Base-by-base conservation (phyloP, 164 flowering plant species). In the Stephania cephalantha region DNA sequence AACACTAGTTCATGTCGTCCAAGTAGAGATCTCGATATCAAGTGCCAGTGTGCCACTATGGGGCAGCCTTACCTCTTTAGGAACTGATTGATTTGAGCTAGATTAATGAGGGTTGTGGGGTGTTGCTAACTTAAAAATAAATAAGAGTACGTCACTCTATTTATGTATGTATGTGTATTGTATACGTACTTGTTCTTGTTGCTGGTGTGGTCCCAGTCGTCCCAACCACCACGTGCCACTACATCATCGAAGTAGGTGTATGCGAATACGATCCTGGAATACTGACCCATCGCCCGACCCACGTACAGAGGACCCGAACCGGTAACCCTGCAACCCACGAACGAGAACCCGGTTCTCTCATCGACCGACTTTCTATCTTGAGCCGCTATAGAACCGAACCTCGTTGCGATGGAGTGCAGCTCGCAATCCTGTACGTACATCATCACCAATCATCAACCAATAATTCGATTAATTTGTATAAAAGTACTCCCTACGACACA, bases 241-340 rank as follows among this genome's bases (percentile, higher is more conserved):
- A 95, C 73, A 72, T 89, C 85, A 15, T 89, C 98, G 44, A 93
- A 95, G 81, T 91, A 90, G 0, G 97, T 91, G 78, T 83, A 86
- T 20, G 98, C 80, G 83, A 79, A 93, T 68, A 95, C 91, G 22
- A 95, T 90, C 81, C 96, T 79, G 1, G 99, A 90, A 81, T 87
- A 91, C 79, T 90, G 94, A 44, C 97, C 97, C 93, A 93, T 87
- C 42, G 98, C 99, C 5, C 98, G 95, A 11, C 99, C 99, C 79
- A 91, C 95, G 48, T 93, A 95, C 0, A 93, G 55, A 7, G 97
- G 97, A 25, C 99, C 99, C 0, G 88, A 81, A 1, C 99, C 99
- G 0, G 96, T 95, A 4, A 95, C 93, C 82, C 81, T 74, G 78
- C 99, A 95, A 20, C 78, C 64, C 58, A 91, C 82, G 73, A 93